These are phyloP conservation scores for Castanopsis chinensis DNA, from an alignment of 306 rosid species.

Conservation along the genomic window DNA sequence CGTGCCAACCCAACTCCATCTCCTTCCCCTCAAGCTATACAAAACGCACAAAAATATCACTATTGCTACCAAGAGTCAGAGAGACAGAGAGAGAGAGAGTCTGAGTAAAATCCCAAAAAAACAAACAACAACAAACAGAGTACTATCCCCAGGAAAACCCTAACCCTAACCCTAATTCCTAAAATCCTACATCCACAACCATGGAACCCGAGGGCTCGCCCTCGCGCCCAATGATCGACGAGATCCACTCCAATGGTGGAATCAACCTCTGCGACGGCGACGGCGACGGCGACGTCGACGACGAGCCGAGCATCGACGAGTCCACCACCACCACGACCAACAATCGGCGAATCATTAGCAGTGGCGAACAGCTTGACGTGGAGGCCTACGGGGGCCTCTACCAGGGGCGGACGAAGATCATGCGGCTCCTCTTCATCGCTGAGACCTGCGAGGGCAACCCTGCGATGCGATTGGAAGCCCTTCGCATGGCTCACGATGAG, in stretches of 20 bases:
- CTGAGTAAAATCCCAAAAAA: too few relatives aligned
- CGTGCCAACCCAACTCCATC: too few relatives aligned
- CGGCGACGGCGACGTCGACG: conserved; percentile 17
- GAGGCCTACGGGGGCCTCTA: conserved; percentile 90
- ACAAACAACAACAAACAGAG: too few relatives aligned
- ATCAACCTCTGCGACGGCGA: not conserved
- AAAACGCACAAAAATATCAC: too few relatives aligned
- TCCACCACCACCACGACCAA: conserved; percentile 9
- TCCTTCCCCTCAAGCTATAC: too few relatives aligned
- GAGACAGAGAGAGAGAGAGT: not conserved
- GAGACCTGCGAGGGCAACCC: conserved; percentile 52
- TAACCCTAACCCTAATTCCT: conserved; percentile 29
- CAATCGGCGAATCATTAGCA: conserved; percentile 56
- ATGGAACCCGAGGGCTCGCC: conserved; percentile 87
- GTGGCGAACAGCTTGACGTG: conserved; percentile 93
- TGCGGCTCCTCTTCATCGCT: conserved; percentile 79
- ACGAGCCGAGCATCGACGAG: conserved; percentile 33
- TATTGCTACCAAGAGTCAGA: too few relatives aligned
- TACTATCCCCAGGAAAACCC: not conserved
- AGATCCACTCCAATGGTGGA: conserved; percentile 74
- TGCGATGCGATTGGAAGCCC: conserved; percentile 77
- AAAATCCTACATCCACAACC: not conserved
- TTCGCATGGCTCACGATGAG: conserved; percentile 96
- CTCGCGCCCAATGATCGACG: conserved; percentile 71
- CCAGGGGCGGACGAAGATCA: conserved; percentile 81